Evolutionary conservation across 1,139 yeast species (phyloP).

Genomic region (Kluyveromyces marxianus): DNA sequence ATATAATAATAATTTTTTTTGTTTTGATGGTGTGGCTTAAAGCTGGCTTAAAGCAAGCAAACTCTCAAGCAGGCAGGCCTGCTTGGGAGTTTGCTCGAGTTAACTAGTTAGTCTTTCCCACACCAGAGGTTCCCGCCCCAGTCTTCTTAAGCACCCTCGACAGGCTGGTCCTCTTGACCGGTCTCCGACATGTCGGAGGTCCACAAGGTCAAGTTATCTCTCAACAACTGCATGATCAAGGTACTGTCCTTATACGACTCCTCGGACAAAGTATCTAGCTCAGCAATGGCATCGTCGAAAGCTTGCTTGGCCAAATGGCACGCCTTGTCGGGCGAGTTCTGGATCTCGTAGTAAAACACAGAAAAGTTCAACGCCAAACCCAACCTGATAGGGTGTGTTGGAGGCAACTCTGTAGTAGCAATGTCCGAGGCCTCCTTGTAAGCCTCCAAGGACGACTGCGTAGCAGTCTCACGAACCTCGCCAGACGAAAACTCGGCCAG

Average conservation of each 20-base stretch:
- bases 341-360: conserved; percentile 95
- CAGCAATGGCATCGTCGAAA: conserved; percentile 98
- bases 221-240: conserved; percentile 94
- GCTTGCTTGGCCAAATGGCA: conserved; percentile 99
- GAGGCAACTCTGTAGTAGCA: conserved; percentile 94
- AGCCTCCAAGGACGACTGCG: conserved; percentile 87
- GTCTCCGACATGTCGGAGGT: conserved; percentile 92
- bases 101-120: too few relatives aligned
- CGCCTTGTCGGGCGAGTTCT: conserved; percentile 97
- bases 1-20: too few relatives aligned
- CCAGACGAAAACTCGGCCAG: conserved; percentile 93
- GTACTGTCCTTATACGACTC: conserved; percentile 98
- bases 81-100: too few relatives aligned
- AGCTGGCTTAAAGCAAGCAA: too few relatives aligned
- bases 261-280: conserved; percentile 93
- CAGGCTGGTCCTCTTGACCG: conserved; percentile 46
- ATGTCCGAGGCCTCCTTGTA: conserved; percentile 94
- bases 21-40: too few relatives aligned
- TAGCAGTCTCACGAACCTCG: conserved; percentile 88
- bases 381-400: conserved; percentile 97
- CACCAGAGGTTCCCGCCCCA: too few relatives aligned
- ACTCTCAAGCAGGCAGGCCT: too few relatives aligned
- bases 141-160: conserved; percentile 33
- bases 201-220: conserved; percentile 98
- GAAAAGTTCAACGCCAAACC: conserved; percentile 98